Percentiles rank a stretch among this genome's conserved stretches.
These are phyloP conservation scores for Hsuehochloa calcarea DNA, from an alignment of 176 grass and related monocot genomes.

Conservation along the genomic window DNA sequence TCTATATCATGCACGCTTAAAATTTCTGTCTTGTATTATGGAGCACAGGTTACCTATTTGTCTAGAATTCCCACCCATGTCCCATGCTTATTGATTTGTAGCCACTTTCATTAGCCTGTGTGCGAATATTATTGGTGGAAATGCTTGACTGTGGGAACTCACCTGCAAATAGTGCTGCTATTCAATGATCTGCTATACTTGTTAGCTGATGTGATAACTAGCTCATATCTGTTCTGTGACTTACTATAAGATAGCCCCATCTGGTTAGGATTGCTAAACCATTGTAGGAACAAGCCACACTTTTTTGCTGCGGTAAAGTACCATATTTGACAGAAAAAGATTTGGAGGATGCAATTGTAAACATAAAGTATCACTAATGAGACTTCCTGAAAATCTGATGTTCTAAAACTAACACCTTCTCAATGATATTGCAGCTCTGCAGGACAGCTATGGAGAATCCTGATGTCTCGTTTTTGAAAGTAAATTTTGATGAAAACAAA, in stretches of 20 bases:
- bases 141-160: not conserved
- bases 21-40: not conserved
- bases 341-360: not conserved
- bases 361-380: not conserved
- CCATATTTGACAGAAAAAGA: not conserved
- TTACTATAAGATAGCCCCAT: not conserved
- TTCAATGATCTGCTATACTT: not conserved
- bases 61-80: not conserved
- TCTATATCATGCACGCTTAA: not conserved
- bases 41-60: not conserved
- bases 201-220: not conserved
- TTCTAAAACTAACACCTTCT: constrained; percentile 17
- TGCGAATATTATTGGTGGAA: not conserved
- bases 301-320: not conserved
- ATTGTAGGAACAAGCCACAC: not conserved
- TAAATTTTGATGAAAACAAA: constrained; percentile 99
- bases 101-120: not conserved
- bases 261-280: not conserved
- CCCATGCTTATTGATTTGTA: not conserved
- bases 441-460: constrained; percentile 67
- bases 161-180: not conserved
- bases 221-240: not conserved
- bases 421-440: constrained; percentile 69
- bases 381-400: constrained; percentile 7
- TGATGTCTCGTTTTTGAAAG: constrained; percentile 76